A percentile compares a stretch with the other conserved stretches of the same genome.
These are phyloP conservation scores for Akanthomyces lecanii DNA, from an alignment of 2,329 filamentous ascomycete species.

Conservation along the genomic window DNA sequence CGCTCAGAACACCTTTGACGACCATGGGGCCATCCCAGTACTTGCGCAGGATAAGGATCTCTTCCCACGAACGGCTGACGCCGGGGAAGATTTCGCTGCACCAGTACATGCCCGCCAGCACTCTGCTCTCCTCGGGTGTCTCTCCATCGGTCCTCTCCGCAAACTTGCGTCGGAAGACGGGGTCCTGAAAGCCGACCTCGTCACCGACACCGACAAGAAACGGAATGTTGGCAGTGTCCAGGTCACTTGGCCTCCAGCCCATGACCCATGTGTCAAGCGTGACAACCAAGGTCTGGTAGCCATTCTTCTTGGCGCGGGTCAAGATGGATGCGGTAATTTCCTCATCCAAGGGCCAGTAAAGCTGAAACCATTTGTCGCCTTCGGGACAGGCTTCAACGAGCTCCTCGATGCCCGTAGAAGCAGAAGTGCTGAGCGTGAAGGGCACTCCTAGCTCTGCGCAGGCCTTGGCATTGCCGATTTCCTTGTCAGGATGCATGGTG, in stretches of 20 bases:
- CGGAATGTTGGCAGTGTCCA: constrained; percentile 58
- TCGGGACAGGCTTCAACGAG: constrained; percentile 55
- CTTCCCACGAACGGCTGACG: constrained; percentile 52
- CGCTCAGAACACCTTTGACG: constrained; percentile 38
- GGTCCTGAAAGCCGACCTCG: constrained; percentile 61
- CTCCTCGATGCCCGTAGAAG: constrained; percentile 60
- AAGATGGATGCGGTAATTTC: constrained; percentile 63
- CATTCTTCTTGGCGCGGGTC: constrained; percentile 54
- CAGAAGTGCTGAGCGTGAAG: constrained; percentile 64
- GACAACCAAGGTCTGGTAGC: constrained; percentile 63
- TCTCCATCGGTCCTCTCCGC: constrained; percentile 44
- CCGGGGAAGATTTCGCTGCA: constrained; percentile 46
- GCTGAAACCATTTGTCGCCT: constrained; percentile 64
- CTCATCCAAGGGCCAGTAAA: constrained; percentile 68
- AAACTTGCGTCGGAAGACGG: constrained; percentile 58
- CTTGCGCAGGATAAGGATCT: constrained; percentile 53
- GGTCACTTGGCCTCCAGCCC: constrained; percentile 64
- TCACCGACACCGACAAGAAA: constrained; percentile 58
- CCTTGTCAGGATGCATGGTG: constrained; percentile 62
- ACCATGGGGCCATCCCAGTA: constrained; percentile 55
- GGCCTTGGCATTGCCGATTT: constrained; percentile 59
- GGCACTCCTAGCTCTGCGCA: constrained; percentile 59
- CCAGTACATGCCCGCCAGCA: constrained; percentile 51
- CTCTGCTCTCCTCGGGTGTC: constrained; percentile 43
- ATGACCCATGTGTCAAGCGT: constrained; percentile 69